Evolutionary conservation across 208 protist genomes (phyloP), one percentile per base, ranked within the genome.

Genomic region (Acanthamoeba lenticulata): DNA sequence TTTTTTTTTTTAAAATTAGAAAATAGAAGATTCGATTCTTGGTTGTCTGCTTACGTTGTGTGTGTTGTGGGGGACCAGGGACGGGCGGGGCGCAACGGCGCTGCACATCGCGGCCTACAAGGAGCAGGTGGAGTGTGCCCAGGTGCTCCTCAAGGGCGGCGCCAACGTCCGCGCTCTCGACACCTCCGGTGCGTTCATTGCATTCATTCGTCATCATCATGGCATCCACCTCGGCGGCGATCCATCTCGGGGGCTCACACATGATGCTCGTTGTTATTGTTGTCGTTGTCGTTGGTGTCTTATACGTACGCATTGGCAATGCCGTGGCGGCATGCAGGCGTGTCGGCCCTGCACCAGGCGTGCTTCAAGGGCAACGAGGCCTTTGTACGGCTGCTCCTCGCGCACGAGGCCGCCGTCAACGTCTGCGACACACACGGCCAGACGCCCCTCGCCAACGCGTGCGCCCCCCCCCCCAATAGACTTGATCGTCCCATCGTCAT

Each of bases 51-150:
- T 9, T 60, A 21, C 15, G 17, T 60, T 60, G 52, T 6, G 4
- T 2, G 52, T 60, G 17, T 9, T 60, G 52, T 60, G 52, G 2
- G 52, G 15, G 34, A 60, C 11, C 65, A 74, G 65, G 2, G 65
- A 74, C 34, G 34, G 65, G 5, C 19, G 32, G 21, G 74, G 74
- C 19, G 74, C 45, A 5, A 44, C 40, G 42, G 42, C 74, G 3
- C 74, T 86, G 38, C 74, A 86, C 42, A 86, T 86, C 32, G 74
- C 74, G 38, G 74, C 74, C 9, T 86, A 86, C 42, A 86, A 86
- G 74, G 45, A 86, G n/a, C 38, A 86, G 74, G 11, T 49, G n/a
- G 21, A 47, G 9, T 45, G 42, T 19, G 74, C 42, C 19, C 11
- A 57, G 42, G 19, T 55, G 15, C 45, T 86, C 11, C 27, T 86